Evolutionary conservation across 2,329 filamentous ascomycete genomes (phyloP).

Genomic region (Sporothrix luriei): DNA sequence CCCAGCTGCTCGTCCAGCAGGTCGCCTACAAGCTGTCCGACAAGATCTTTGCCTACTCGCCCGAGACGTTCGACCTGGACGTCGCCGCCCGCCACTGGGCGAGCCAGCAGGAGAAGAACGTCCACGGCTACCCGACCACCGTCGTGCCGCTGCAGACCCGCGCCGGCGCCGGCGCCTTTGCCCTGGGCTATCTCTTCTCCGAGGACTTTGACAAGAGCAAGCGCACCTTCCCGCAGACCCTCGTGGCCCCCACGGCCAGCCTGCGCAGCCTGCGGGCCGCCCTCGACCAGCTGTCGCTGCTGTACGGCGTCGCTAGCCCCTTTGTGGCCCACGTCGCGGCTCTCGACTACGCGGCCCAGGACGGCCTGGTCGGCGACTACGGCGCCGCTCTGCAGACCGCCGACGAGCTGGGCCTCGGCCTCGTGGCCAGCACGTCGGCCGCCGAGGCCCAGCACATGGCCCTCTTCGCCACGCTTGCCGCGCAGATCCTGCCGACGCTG

Average conservation of each 20-base stretch:
- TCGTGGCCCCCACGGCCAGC: constrained; percentile 83
- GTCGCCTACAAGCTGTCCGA: constrained; percentile 93
- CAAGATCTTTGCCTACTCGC: constrained; percentile 96
- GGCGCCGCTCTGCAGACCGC: constrained; percentile 75
- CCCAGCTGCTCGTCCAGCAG: constrained; percentile 92
- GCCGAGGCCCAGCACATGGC: constrained; percentile 94
- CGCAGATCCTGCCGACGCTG: constrained; percentile 71
- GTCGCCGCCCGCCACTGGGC: constrained; percentile 79
- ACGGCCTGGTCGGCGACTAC: constrained; percentile 85
- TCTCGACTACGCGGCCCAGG: constrained; percentile 72
- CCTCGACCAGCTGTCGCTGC: constrained; percentile 85
- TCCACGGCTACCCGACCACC: constrained; percentile 75
- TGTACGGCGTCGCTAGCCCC: constrained; percentile 90
- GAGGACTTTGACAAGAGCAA: constrained; percentile 93
- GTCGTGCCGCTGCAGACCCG: constrained; percentile 84
- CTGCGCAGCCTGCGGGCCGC: constrained; percentile 78
- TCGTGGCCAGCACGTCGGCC: constrained; percentile 81
- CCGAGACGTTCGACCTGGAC: constrained; percentile 90
- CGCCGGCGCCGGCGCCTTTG: constrained; percentile 84
- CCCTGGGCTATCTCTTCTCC: constrained; percentile 96
- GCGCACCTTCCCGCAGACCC: constrained; percentile 85
- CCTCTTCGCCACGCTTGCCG: constrained; percentile 71
- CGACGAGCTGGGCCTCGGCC: constrained; percentile 85
- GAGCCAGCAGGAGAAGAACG: constrained; percentile 69
- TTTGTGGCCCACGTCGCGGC: constrained; percentile 92